phyloP scores from a whole-genome alignment of 441 rosid genomes.

The Omphalea diandra region DNA sequence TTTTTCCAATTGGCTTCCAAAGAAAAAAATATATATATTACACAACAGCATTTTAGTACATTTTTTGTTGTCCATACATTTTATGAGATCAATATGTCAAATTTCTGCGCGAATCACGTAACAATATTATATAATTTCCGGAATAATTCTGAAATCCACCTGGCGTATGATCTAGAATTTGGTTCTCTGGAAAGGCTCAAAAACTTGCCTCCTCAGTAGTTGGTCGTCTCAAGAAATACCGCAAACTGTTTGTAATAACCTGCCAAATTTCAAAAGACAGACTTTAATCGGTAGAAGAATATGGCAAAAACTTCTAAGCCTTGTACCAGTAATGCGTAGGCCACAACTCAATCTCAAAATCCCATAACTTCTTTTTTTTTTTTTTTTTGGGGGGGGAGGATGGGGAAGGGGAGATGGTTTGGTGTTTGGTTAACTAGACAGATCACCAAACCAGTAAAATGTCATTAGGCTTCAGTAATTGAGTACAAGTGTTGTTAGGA shows the following conservation, averaged over 20 bases:
- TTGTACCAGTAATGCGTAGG: no score
- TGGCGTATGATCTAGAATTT: neutral
- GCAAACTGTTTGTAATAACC: slow-evolving; percentile 88
- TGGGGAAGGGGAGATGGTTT: no score
- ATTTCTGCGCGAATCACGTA: neutral
- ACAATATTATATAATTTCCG: neutral
- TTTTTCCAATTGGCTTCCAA: no score
- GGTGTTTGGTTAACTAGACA: no score
- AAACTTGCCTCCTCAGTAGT: slow-evolving; percentile 87
- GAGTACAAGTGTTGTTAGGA: no score
- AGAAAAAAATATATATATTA: no score
- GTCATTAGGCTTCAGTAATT: no score
- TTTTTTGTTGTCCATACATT: neutral
- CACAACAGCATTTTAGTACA: no score
- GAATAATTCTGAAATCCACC: neutral
- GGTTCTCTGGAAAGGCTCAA: slow-evolving; percentile 38
- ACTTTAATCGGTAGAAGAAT: neutral
- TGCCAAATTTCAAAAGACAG: slow-evolving; percentile 27
- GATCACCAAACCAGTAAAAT: no score
- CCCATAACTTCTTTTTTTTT: no score
- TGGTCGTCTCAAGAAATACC: slow-evolving; percentile 95
- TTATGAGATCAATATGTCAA: slow-evolving; percentile 1
- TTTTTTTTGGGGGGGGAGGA: no score
- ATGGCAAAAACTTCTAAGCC: neutral
- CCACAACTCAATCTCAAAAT: no score